A percentile compares a stretch with the other conserved stretches of the same genome.
These are phyloP conservation scores for Gnomoniopsis sp. DNA, from an alignment of 2,329 filamentous ascomycete genomes.

Conservation along the genomic window DNA sequence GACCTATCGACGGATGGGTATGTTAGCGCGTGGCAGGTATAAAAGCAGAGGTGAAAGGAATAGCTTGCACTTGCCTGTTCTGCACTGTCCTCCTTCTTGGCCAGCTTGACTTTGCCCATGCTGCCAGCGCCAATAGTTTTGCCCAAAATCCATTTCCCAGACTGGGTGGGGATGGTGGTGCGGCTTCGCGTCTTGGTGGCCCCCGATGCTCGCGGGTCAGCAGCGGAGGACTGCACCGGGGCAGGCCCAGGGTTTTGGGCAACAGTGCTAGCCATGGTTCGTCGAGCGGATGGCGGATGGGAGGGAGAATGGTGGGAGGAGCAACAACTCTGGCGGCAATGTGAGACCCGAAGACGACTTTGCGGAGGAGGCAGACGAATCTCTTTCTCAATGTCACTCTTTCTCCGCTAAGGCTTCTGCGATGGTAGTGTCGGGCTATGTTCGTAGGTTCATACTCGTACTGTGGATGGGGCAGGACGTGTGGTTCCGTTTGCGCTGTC, in stretches of 20 bases:
- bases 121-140: conserved; percentile 97
- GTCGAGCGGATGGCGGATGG: conserved; percentile 20
- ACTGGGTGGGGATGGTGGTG: conserved; percentile 85
- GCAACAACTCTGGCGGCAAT: conserved; percentile 49
- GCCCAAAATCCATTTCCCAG: conserved; percentile 90
- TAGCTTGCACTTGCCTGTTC: conserved; percentile 69
- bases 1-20: conserved; percentile 53
- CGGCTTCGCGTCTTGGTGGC: conserved; percentile 51
- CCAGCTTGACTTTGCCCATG: conserved; percentile 98
- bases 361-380: conserved; percentile 29
- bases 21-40: conserved; percentile 13
- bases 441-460: conserved; percentile 73
- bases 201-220: conserved; percentile 45
- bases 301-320: conserved; percentile 22
- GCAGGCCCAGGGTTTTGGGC: conserved; percentile 50
- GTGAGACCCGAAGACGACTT: conserved; percentile 46
- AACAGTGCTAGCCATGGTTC: conserved; percentile 29
- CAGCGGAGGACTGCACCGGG: conserved; percentile 45
- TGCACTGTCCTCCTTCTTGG: conserved; percentile 81
- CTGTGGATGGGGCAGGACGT: conserved; percentile 37
- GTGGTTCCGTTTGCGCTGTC: conserved; percentile 39
- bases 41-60: not conserved
- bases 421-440: conserved; percentile 52
- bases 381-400: conserved; percentile 26
- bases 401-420: conserved; percentile 65